These are phyloP conservation scores for Hypoxylon sp. DNA, from an alignment of 2,329 filamentous ascomycete genomes.

Conservation along the genomic window DNA sequence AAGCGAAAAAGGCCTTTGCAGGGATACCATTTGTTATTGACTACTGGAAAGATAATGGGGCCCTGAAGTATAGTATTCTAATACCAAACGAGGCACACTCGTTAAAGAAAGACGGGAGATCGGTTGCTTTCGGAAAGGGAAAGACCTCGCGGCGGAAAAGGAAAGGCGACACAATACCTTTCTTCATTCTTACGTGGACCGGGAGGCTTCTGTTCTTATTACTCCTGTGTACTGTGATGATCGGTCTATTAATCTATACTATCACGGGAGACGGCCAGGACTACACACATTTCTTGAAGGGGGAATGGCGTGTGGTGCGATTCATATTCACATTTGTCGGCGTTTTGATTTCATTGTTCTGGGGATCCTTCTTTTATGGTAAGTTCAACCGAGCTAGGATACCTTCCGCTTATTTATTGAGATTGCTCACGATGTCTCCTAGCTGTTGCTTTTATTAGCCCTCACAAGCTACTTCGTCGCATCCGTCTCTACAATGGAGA, in stretches of 20 bases:
- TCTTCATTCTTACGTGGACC: slow-evolving; percentile 48
- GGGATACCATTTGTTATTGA: slow-evolving; percentile 42
- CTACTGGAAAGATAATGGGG: slow-evolving; percentile 43
- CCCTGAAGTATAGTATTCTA: slow-evolving; percentile 45
- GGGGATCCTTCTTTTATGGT: slow-evolving; percentile 55
- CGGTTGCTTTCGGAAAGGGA: slow-evolving; percentile 13
- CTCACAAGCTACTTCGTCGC: slow-evolving; percentile 58
- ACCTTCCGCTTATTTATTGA: background rate
- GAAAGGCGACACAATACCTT: slow-evolving; percentile 42
- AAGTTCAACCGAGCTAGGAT: slow-evolving; percentile 25
- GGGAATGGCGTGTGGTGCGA: slow-evolving; percentile 53
- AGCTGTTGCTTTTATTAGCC: slow-evolving; percentile 62
- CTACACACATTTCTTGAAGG: slow-evolving; percentile 49
- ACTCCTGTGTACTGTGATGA: slow-evolving; percentile 43
- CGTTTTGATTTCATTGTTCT: slow-evolving; percentile 53
- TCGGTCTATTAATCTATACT: slow-evolving; percentile 49
- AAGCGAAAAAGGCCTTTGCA: slow-evolving; percentile 47
- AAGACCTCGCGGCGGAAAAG: slow-evolving; percentile 1
- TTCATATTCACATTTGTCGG: slow-evolving; percentile 55
- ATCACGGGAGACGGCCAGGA: slow-evolving; percentile 46
- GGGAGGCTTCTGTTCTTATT: slow-evolving; percentile 48
- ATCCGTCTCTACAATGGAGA: slow-evolving; percentile 55
- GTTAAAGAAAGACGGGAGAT: slow-evolving; percentile 28
- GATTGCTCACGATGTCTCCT: slow-evolving; percentile 10
- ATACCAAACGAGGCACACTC: slow-evolving; percentile 39